Percentiles rank a stretch among this genome's conserved stretches.
phyloP scores from a whole-genome alignment of 2,329 filamentous ascomycete genomes.

The Immersiporthe knoxdaviesiana region DNA sequence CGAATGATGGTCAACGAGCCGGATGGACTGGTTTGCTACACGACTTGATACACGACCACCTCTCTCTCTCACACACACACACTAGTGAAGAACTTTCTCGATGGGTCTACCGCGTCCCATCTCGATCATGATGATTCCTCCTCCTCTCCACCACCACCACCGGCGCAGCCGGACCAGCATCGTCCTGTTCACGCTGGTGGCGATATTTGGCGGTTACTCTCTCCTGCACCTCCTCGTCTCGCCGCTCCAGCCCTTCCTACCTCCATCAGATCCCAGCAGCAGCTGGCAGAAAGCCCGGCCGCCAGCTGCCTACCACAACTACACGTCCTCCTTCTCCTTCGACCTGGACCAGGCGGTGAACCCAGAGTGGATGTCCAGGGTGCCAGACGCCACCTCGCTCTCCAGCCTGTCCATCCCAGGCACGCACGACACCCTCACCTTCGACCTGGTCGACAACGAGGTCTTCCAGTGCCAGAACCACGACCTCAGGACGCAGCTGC shows the following conservation, averaged over 20 bases:
- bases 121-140: constrained; percentile 20
- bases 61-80: background rate
- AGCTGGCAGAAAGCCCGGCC: background rate
- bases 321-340: constrained; percentile 46
- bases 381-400: constrained; percentile 47
- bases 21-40: background rate
- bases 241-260: constrained; percentile 4
- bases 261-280: background rate
- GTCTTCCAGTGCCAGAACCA: constrained; percentile 53
- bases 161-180: constrained; percentile 23
- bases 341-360: constrained; percentile 42
- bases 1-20: background rate
- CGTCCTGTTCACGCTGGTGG: constrained; percentile 14
- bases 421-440: constrained; percentile 59
- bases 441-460: constrained; percentile 40
- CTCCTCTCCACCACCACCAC: background rate
- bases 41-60: background rate
- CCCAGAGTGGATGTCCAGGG: constrained; percentile 47
- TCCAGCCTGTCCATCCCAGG: constrained; percentile 54
- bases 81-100: background rate
- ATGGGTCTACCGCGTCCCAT: background rate
- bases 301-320: constrained; percentile 30
- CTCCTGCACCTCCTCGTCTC: constrained; percentile 21
- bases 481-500: constrained; percentile 48
- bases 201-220: constrained; percentile 19